These are phyloP conservation scores for Herpetomonas samuelpessoai DNA, from an alignment of 208 protist species.

Conservation along the genomic window DNA sequence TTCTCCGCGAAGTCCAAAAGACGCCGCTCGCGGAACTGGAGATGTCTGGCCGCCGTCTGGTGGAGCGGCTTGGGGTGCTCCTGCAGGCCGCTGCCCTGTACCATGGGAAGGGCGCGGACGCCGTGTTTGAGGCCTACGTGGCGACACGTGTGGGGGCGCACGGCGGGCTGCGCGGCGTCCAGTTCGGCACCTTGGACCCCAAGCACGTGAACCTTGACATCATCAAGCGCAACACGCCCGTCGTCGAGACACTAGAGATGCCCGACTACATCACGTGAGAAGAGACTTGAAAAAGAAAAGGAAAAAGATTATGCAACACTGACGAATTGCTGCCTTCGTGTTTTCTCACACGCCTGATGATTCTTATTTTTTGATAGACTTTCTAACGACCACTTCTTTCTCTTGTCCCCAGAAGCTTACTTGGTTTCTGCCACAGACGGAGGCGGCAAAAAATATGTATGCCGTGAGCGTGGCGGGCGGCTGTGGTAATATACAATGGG, in stretches of 20 bases:
- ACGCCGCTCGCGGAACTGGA: background rate
- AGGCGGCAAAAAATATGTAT: too few species aligned
- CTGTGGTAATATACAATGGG: too few species aligned
- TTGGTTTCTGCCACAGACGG: too few species aligned
- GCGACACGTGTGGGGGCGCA: constrained; percentile 6
- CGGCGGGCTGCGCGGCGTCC: constrained; percentile 1
- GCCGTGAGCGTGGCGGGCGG: too few species aligned
- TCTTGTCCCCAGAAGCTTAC: too few species aligned
- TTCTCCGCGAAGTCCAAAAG: background rate
- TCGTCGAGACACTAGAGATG: background rate
- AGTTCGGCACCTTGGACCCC: constrained; percentile 10
- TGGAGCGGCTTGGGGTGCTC: constrained; percentile 16
- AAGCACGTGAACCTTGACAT: constrained; percentile 6
- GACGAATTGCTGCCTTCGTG: too few species aligned
- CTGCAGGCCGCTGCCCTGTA: constrained; percentile 19
- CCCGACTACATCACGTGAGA: background rate
- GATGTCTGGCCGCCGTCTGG: constrained; percentile 8
- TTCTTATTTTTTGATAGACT: too few species aligned
- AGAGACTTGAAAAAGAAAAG: too few species aligned
- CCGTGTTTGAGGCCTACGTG: constrained; percentile 9
- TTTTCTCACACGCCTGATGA: too few species aligned
- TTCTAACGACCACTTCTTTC: too few species aligned
- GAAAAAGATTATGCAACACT: too few species aligned
- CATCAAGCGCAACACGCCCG: constrained; percentile 14
- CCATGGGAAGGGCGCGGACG: constrained; percentile 3